Base-by-base conservation (phyloP, 2,329 filamentous ascomycete species). In the Botrytis deweyae region DNA sequence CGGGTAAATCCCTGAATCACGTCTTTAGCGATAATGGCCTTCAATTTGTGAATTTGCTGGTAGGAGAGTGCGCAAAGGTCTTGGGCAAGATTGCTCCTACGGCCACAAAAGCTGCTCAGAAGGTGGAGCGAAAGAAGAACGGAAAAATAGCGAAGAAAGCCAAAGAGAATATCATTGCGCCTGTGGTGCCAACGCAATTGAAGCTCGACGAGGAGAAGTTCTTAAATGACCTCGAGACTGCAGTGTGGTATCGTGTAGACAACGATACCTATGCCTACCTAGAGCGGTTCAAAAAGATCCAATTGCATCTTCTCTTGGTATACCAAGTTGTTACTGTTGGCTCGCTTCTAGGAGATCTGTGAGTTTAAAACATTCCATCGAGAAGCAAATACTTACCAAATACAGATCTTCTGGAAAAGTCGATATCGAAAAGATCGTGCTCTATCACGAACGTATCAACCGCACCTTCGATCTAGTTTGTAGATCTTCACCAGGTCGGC, bases 301-400 rank as follows among this genome's bases (percentile, higher is more conserved):
- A 79, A 59, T 74, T 77, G 22, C 75, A 77, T 75, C 74, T 79
- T 67, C 73, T 79, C 29, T 70, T 79, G 20, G 74, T 80, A 8
- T 75, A 73, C 46, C 78, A 78, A 44, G 76, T 79, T 49, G 67
- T 79, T 36, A 78, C 74, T 5, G 69, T 79, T 38, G 74, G 76
- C 16, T 66, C 67, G 2, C 42, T 79, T 44, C 76, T 76, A 3
- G 74, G 67, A 71, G 73, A 78, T 59, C 7, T 76, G 77, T 79
- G 69, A 74, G 79, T 75, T 46, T 33, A 9, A 12, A 16, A 9
- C 14, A 6, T 18, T 58, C n/a, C 22, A 22, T 7, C 18, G 14
- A 18, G 62, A 49, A 25, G 6, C 14, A 12, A 70, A 62, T 72
- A 40, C 74, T 63, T 46, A 42, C 22, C 46, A 70, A 38, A 55